Evolutionary conservation across 108 stramenopile species (phyloP).

Genomic region (Tribonema minus): DNA sequence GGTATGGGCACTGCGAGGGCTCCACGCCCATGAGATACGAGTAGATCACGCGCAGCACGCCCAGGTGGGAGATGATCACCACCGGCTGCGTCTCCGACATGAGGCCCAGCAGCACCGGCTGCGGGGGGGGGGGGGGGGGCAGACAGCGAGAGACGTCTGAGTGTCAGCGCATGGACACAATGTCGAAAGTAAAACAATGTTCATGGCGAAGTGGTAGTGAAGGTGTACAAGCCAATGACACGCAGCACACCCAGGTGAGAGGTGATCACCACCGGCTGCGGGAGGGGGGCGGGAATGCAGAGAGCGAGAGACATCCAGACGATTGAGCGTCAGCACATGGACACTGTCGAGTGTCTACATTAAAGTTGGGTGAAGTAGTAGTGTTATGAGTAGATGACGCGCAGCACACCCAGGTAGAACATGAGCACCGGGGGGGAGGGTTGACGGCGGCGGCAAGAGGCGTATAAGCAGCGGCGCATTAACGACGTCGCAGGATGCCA

Average conservation of each 20-base stretch:
- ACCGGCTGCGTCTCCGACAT: constrained; percentile 36
- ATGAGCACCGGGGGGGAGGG: constrained; percentile 2
- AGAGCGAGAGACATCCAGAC: no score
- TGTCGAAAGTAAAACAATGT: not conserved
- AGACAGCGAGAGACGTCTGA: no score
- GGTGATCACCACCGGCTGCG: constrained; percentile 26
- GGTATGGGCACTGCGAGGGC: constrained; percentile 26
- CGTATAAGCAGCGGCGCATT: not conserved
- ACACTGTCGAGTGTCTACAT: no score
- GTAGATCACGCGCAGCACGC: constrained; percentile 36
- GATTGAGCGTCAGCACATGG: no score
- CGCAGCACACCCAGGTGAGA: constrained; percentile 27
- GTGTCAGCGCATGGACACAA: not conserved
- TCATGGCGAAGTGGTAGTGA: not conserved
- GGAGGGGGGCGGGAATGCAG: no score
- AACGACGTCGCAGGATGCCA: no score
- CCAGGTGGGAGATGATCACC: constrained; percentile 29
- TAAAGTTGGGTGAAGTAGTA: no score
- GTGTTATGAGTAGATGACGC: constrained; percentile 29
- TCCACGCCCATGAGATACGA: constrained; percentile 3
- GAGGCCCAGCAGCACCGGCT: constrained; percentile 34
- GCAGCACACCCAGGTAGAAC: constrained; percentile 21
- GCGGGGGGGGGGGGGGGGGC: not conserved
- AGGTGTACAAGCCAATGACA: no score
- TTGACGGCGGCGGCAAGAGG: no score